phyloP scores from a whole-genome alignment of 768 basidiomycete genomes.

The Leccinum truebloodii region DNA sequence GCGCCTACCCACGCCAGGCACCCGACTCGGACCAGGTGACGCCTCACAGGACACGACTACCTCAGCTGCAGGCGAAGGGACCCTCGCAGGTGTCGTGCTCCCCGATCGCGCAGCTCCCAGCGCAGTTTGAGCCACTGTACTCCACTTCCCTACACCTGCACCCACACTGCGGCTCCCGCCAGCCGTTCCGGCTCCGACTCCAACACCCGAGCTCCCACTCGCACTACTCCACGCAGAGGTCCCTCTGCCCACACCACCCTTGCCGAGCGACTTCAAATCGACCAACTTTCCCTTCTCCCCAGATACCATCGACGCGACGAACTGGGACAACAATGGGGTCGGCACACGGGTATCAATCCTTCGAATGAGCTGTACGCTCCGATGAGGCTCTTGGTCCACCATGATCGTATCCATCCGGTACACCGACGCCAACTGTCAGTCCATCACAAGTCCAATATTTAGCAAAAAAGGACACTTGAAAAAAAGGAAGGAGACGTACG shows the following conservation, averaged over 20 bases:
- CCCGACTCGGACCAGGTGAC: conserved; percentile 12
- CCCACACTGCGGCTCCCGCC: not conserved
- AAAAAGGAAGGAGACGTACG: conserved; percentile 41
- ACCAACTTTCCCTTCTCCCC: conserved; percentile 58
- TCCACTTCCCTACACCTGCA: conserved; percentile 18
- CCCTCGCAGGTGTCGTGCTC: conserved; percentile 14
- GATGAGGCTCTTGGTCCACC: conserved; percentile 89
- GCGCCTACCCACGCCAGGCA: not conserved
- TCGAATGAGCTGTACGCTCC: conserved; percentile 81
- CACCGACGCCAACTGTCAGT: conserved; percentile 62
- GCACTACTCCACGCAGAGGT: conserved; percentile 2
- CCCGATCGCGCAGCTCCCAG: conserved; percentile 7
- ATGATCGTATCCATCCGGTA: conserved; percentile 86
- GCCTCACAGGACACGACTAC: conserved; percentile 5
- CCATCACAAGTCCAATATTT: not conserved
- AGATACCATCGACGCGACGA: conserved; percentile 30
- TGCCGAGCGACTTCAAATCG: conserved; percentile 45
- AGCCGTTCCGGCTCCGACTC: not conserved
- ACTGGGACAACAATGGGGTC: conserved; percentile 62
- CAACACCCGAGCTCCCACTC: not conserved
- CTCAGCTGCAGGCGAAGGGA: conserved; percentile 21
- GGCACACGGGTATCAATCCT: conserved; percentile 84
- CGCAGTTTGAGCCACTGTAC: conserved; percentile 17
- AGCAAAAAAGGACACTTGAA: not conserved
- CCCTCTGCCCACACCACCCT: not conserved